These are phyloP conservation scores for Boletus insuetus DNA, from an alignment of 768 basidiomycete species.

Conservation along the genomic window DNA sequence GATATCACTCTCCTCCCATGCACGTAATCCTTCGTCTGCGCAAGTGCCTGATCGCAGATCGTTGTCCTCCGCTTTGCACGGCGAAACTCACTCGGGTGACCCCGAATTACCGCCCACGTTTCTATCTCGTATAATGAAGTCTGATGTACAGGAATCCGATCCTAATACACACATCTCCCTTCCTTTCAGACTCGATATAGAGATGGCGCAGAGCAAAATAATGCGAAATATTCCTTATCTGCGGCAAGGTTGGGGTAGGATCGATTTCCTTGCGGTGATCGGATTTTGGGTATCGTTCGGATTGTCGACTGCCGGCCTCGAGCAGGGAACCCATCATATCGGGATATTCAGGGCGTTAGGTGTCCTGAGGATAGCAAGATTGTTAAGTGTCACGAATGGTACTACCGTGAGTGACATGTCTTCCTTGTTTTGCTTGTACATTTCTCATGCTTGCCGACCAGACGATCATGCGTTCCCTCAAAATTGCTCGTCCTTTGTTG, in stretches of 20 bases:
- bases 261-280: constrained; percentile 83
- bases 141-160: constrained; percentile 38
- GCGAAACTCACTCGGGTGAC: constrained; percentile 33
- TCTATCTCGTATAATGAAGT: constrained; percentile 47
- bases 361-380: constrained; percentile 75
- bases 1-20: constrained; percentile 38
- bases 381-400: constrained; percentile 86
- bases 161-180: constrained; percentile 40
- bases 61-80: neutral
- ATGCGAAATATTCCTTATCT: constrained; percentile 79
- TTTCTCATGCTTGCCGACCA: constrained; percentile 23
- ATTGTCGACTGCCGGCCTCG: constrained; percentile 65
- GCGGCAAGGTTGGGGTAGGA: constrained; percentile 88
- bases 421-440: neutral
- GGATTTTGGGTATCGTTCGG: constrained; percentile 85
- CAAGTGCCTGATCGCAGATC: constrained; percentile 9
- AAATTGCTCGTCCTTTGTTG: constrained; percentile 85
- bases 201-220: constrained; percentile 53
- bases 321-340: constrained; percentile 68
- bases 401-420: constrained; percentile 63
- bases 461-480: constrained; percentile 91
- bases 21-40: constrained; percentile 15
- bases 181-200: constrained; percentile 63
- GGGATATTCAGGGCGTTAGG: constrained; percentile 88
- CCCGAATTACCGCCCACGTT: constrained; percentile 45